Base-by-base conservation (phyloP, 495 filamentous ascomycete genomes). In the Bombardia bombarda region DNA sequence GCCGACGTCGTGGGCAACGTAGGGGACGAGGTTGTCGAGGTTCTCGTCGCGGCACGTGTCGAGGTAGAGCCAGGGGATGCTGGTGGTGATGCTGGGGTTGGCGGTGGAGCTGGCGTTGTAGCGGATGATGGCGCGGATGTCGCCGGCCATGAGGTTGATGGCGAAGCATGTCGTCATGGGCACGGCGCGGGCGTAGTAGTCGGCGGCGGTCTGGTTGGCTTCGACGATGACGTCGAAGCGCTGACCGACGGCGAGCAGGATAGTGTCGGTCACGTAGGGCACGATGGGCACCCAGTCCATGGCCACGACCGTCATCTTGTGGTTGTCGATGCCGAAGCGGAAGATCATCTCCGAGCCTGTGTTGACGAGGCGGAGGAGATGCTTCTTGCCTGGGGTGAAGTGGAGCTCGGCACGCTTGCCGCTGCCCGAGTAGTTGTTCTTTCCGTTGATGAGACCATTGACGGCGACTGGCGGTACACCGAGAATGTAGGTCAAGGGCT, bases 141-240 rank as follows among this genome's bases (percentile, higher is more conserved):
- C 32, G 32, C 51, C 20, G 18, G 17, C 38, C 34, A 43, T 55
- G n/a, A 51, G 40, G 22, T 68, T 70, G 12, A 58, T 49, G 16
- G 67, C 56, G 20, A 68, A 58, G 45, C 65, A 64, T 25, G 73
- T 78, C 7, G 58, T 55, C 52, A 77, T 73, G 0, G 76, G 72
- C 18, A 76, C 69, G 9, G 77, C 68, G 17, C 80, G 72, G 28
- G 23, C 32, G 80, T 80, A 84, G 59, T 78, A 84, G 45, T 72
- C 63, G 20, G 47, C 59, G 36, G 43, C 37, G 8, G 42, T 3
- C 39, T 75, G 65, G 41, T 77, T 66, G 9, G 79, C 79, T 25
- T 69, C 68, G 18, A 85, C 65, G 40, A 84, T 69, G 18, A 85
- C 62, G 46, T 83, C 71, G 59, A 81, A 82, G 28, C 82, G 68